These are phyloP conservation scores for Populus ilicifolia DNA, from an alignment of 345 rosid genomes.

Conservation along the genomic window DNA sequence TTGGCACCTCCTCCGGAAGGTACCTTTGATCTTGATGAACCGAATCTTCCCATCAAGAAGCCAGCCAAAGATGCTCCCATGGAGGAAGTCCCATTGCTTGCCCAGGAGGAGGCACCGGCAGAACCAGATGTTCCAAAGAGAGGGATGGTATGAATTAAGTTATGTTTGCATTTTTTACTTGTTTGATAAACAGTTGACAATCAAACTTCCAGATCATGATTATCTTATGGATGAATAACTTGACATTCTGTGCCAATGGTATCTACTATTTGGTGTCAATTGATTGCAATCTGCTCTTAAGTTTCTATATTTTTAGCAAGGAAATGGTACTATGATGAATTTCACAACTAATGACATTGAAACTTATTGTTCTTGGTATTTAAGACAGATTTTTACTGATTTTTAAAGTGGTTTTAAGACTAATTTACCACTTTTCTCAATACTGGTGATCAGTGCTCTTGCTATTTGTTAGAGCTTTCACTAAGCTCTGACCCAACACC, in stretches of 20 bases:
- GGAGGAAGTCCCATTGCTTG: slow-evolving; percentile 68
- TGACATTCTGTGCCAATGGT: neutral
- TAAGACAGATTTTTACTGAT: neutral
- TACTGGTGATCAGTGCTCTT: neutral
- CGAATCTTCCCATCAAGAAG: slow-evolving; percentile 51
- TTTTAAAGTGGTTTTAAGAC: neutral
- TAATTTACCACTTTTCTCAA: neutral
- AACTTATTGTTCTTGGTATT: neutral
- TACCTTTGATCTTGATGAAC: slow-evolving; percentile 58
- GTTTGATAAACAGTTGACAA: neutral
- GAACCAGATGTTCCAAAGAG: slow-evolving; percentile 35
- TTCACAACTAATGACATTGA: neutral
- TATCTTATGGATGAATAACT: neutral
- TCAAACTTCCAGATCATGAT: neutral
- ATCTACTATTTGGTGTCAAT: neutral
- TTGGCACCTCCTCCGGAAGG: slow-evolving; percentile 93
- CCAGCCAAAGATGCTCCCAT: slow-evolving; percentile 39
- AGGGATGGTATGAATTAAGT: slow-evolving; percentile 52
- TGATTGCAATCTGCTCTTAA: neutral
- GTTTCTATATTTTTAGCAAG: neutral
- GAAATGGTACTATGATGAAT: neutral
- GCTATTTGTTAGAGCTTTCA: neutral
- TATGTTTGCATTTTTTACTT: neutral
- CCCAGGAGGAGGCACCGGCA: slow-evolving; percentile 31
- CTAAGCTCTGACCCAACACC: neutral